phyloP scores from a whole-genome alignment of 176 grass and related monocot species.

The Pharus latifolius region DNA sequence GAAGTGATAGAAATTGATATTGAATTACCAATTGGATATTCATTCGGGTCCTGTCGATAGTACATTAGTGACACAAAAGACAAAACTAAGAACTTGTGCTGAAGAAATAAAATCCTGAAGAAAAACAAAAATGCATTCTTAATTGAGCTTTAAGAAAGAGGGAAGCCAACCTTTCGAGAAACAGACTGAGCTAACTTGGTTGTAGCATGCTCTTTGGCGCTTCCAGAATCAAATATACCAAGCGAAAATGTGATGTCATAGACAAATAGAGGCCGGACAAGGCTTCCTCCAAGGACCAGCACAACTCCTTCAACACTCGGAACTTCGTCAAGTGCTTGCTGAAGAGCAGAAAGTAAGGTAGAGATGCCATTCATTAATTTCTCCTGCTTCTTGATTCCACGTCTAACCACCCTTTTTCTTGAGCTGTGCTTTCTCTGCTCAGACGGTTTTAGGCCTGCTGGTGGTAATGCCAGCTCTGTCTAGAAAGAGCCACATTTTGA shows the following conservation, averaged over 20 bases:
- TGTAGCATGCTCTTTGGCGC: slow-evolving; percentile 25
- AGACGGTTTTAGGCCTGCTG: slow-evolving; percentile 49
- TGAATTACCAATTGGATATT: too few species aligned
- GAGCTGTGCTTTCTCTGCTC: slow-evolving; percentile 57
- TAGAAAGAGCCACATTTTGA: slow-evolving; percentile 18
- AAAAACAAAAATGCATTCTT: neutral
- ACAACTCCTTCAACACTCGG: slow-evolving; percentile 56
- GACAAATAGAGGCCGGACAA: slow-evolving; percentile 54
- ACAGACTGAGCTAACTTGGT: slow-evolving; percentile 77
- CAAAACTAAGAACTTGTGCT: neutral
- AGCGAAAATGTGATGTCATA: slow-evolving; percentile 67
- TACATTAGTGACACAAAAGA: too few species aligned
- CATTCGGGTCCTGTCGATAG: neutral
- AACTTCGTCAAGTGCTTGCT: slow-evolving; percentile 71
- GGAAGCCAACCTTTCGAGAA: slow-evolving; percentile 69
- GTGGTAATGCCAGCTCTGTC: slow-evolving; percentile 27
- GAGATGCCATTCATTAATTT: slow-evolving; percentile 80
- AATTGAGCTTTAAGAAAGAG: neutral
- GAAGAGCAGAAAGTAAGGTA: slow-evolving; percentile 50
- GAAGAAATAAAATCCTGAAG: neutral
- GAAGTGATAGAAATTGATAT: too few species aligned
- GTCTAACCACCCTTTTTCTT: slow-evolving; percentile 62
- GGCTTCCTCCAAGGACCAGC: slow-evolving; percentile 69
- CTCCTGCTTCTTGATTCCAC: slow-evolving; percentile 71
- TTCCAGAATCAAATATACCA: slow-evolving; percentile 42